A percentile compares a stretch with the other conserved stretches of the same genome.
Evolutionary conservation across 257 asterid species (phyloP).

Genomic region (Ballota nigra): DNA sequence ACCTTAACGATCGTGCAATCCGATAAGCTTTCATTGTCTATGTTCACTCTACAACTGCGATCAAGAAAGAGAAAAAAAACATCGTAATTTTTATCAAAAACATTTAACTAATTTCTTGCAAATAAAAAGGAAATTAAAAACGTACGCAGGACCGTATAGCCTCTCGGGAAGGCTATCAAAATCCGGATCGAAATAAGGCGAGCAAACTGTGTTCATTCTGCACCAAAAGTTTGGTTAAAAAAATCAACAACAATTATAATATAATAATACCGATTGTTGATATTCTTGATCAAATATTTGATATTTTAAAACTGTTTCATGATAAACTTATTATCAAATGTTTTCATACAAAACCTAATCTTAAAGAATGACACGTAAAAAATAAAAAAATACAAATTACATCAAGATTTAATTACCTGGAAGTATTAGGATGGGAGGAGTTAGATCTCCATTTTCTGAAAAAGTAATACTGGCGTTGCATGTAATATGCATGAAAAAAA

Average conservation of each 20-base stretch:
- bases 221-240: neutral
- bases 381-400: neutral
- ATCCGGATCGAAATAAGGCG: constrained; percentile 77
- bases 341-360: no score
- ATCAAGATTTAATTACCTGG: neutral
- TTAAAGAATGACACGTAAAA: neutral
- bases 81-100: neutral
- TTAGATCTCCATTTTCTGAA: constrained; percentile 21
- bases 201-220: constrained; percentile 53
- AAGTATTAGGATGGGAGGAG: constrained; percentile 5
- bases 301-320: no score
- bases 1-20: constrained; percentile 73
- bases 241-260: no score
- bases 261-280: no score
- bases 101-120: neutral
- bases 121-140: neutral
- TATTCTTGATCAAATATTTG: no score
- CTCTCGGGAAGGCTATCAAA: constrained; percentile 73
- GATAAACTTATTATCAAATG: no score
- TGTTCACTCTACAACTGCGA: constrained; percentile 57
- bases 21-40: constrained; percentile 58
- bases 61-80: neutral
- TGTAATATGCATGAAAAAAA: constrained; percentile 13
- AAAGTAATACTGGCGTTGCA: constrained; percentile 18
- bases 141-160: constrained; percentile 65